Conservation (phyloP, 345 rosid species). For the Moringa oleifera region DNA sequence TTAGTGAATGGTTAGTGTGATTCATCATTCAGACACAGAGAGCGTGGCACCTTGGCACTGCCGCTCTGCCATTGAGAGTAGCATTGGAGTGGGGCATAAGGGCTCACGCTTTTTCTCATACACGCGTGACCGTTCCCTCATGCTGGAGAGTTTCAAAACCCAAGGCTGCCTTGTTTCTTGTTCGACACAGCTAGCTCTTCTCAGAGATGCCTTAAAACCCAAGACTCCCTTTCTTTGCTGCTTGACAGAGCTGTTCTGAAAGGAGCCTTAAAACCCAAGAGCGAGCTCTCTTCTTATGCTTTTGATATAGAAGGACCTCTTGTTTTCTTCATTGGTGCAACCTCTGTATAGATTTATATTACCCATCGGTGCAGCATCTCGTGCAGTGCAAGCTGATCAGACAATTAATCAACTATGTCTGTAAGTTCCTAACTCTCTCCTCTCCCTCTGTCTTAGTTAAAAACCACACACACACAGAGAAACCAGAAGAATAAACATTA, state of each 20-base stretch:
- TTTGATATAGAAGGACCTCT: constrained; percentile 5
- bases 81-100: constrained; percentile 24
- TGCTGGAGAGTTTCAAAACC: constrained; percentile 49
- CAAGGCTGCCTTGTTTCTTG: constrained; percentile 26
- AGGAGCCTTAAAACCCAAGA: neutral
- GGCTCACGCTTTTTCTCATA: constrained; percentile 35
- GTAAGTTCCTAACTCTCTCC: constrained; percentile 31
- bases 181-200: neutral
- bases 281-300: constrained; percentile 8
- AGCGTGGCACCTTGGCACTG: too few relatives aligned
- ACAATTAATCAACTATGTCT: constrained; percentile 37
- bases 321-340: constrained; percentile 6
- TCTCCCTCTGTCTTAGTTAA: neutral
- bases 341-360: too few relatives aligned
- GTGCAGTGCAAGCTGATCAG: constrained; percentile 9
- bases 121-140: constrained; percentile 48
- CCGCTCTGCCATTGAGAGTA: neutral
- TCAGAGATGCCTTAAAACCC: neutral
- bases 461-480: too few relatives aligned
- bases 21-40: neutral
- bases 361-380: too few relatives aligned
- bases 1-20: neutral
- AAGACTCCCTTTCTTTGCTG: constrained; percentile 17
- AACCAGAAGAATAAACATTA: too few relatives aligned
- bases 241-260: constrained; percentile 1